Percentiles rank a stretch among this genome's conserved stretches.
phyloP scores from a whole-genome alignment of 116 monocot genomes.

The Cymodocea nodosa region DNA sequence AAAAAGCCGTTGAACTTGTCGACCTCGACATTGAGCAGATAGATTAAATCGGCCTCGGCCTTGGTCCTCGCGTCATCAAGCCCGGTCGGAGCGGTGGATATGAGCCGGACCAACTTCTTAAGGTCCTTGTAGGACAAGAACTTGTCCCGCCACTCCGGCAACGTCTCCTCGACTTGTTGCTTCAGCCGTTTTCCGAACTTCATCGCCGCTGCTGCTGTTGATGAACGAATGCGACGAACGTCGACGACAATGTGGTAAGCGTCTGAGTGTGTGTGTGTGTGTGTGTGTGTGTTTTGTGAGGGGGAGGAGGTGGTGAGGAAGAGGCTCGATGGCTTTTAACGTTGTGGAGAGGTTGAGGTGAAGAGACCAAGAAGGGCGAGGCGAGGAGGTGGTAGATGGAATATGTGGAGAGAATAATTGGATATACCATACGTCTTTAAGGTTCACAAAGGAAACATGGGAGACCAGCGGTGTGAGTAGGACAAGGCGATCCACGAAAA shows the following conservation, averaged over 20 bases:
- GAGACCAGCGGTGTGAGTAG: neutral
- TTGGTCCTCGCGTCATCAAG: constrained; percentile 7
- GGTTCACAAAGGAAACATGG: neutral
- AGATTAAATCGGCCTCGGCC: constrained; percentile 42
- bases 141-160: constrained; percentile 77
- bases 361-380: no score
- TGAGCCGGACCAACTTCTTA: constrained; percentile 56
- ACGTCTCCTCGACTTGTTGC: constrained; percentile 63
- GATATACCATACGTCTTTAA: constrained; percentile 1
- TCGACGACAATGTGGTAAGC: no score
- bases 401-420: neutral
- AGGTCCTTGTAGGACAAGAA: constrained; percentile 74
- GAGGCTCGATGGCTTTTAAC: neutral
- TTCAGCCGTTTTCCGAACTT: constrained; percentile 89
- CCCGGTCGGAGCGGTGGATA: constrained; percentile 2
- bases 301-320: neutral
- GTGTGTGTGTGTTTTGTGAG: neutral
- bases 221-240: no score
- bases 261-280: no score
- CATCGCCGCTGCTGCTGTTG: constrained; percentile 17
- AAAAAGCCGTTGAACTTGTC: constrained; percentile 92
- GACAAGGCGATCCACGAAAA: no score
- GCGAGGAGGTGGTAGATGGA: neutral
- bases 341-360: neutral
- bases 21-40: constrained; percentile 59